Evolutionary conservation across 495 filamentous ascomycete species (phyloP).

Genomic region (Filosporella fistucella): DNA sequence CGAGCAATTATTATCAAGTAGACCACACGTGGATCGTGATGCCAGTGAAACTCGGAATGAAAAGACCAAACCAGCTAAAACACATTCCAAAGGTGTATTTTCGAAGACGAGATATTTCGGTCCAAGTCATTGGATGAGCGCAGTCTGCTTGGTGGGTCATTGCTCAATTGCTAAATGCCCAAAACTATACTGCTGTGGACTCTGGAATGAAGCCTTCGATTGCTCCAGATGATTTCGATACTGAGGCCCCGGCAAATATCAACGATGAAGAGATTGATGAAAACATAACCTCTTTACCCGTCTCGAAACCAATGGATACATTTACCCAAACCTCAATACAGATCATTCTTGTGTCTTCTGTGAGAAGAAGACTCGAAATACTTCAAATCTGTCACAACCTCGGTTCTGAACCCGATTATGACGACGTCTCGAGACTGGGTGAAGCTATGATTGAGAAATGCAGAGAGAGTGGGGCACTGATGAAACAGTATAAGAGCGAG

Average conservation of each 20-base stretch:
- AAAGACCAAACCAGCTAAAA: too few relatives aligned
- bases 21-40: too few relatives aligned
- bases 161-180: constrained; percentile 5
- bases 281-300: background rate
- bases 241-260: constrained; percentile 48
- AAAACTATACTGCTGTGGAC: constrained; percentile 41
- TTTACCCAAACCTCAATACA: constrained; percentile 52
- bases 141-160: constrained; percentile 30
- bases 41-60: too few relatives aligned
- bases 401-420: constrained; percentile 42
- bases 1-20: too few relatives aligned
- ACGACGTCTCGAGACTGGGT: constrained; percentile 43
- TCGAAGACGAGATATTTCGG: constrained; percentile 47
- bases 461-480: constrained; percentile 26
- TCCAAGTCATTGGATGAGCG: constrained; percentile 49
- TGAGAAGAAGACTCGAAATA: constrained; percentile 43
- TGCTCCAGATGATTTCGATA: constrained; percentile 52
- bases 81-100: constrained; percentile 12
- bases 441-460: constrained; percentile 33
- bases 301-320: constrained; percentile 16
- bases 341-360: constrained; percentile 39
- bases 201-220: constrained; percentile 55
- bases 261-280: constrained; percentile 36
- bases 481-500: too few relatives aligned
- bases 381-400: constrained; percentile 43